phyloP scores from a whole-genome alignment of 2,329 filamentous ascomycete genomes.

The Aspergillus awamori region DNA sequence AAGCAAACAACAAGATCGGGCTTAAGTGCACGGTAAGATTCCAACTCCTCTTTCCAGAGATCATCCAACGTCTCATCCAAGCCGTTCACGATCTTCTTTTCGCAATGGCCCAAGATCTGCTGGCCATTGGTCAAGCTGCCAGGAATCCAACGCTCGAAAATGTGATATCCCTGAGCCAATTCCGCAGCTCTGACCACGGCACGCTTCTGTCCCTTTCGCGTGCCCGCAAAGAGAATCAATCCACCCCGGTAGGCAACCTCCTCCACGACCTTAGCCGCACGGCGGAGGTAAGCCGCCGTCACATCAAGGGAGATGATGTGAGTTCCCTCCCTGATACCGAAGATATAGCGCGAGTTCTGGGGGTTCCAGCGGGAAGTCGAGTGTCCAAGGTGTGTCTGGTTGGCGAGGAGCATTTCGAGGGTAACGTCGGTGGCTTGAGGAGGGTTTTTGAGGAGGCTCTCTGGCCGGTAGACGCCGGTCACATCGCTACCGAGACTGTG shows the following conservation, averaged over 20 bases:
- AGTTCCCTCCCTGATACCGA: slow-evolving; percentile 81
- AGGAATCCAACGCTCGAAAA: slow-evolving; percentile 92
- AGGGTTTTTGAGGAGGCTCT: slow-evolving; percentile 63
- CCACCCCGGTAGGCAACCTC: slow-evolving; percentile 82
- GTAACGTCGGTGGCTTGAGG: slow-evolving; percentile 79
- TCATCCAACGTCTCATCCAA: slow-evolving; percentile 63
- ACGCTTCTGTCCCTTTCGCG: slow-evolving; percentile 76
- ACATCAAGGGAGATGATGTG: slow-evolving; percentile 92
- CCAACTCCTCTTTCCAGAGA: slow-evolving; percentile 67
- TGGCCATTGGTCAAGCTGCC: slow-evolving; percentile 92
- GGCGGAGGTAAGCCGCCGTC: slow-evolving; percentile 85
- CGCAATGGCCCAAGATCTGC: slow-evolving; percentile 74
- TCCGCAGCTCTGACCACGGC: slow-evolving; percentile 79
- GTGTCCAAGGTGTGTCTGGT: slow-evolving; percentile 88
- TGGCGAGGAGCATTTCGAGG: slow-evolving; percentile 85
- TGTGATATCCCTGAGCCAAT: slow-evolving; percentile 76
- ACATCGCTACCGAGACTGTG: slow-evolving; percentile 37
- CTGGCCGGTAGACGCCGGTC: slow-evolving; percentile 34
- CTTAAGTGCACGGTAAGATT: slow-evolving; percentile 66
- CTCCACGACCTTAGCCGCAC: slow-evolving; percentile 88
- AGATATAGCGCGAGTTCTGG: slow-evolving; percentile 90
- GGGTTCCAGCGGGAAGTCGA: slow-evolving; percentile 92
- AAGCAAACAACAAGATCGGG: slow-evolving; percentile 91
- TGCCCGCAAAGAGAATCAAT: slow-evolving; percentile 88
- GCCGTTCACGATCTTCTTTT: slow-evolving; percentile 75